A percentile compares a stretch with the other conserved stretches of the same genome.
Evolutionary conservation across 805 yeast genomes (phyloP).

Genomic region (Pichia exigua): DNA sequence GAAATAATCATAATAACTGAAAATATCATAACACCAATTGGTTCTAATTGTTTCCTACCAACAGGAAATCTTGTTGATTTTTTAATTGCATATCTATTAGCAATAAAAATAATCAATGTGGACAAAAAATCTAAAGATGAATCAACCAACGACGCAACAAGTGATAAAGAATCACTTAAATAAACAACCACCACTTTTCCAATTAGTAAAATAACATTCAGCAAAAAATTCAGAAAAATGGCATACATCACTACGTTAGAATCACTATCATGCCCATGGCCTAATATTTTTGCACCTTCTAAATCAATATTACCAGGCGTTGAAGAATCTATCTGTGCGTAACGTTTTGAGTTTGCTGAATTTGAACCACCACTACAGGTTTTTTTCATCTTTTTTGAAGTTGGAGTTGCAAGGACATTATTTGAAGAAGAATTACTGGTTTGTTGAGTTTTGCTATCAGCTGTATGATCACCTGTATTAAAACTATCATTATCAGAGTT

Average conservation of each 20-base stretch:
- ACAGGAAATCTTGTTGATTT: constrained; percentile 44
- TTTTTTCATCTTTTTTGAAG: neutral
- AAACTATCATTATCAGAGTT: constrained; percentile 7
- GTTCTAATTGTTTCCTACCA: constrained; percentile 67
- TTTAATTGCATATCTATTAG: constrained; percentile 43
- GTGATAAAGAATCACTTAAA: constrained; percentile 65
- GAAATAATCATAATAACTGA: constrained; percentile 65
- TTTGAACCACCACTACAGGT: neutral
- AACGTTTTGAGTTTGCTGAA: neutral
- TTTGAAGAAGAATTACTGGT: neutral
- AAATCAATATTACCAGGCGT: constrained; percentile 56
- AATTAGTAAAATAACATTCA: constrained; percentile 49
- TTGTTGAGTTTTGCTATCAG: constrained; percentile 1
- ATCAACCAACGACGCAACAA: constrained; percentile 72
- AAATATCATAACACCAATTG: constrained; percentile 69
- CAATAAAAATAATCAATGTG: constrained; percentile 60
- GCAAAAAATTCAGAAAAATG: constrained; percentile 52
- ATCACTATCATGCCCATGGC: constrained; percentile 37
- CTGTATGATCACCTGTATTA: neutral
- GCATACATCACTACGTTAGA: constrained; percentile 40
- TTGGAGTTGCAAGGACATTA: neutral
- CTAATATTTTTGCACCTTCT: constrained; percentile 50
- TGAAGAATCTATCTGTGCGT: neutral
- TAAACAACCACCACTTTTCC: constrained; percentile 56
- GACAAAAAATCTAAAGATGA: constrained; percentile 68